Percentiles rank a stretch among this genome's conserved stretches.
Conservation (phyloP, 345 rosid genomes). For the Kernera saxatilis region DNA sequence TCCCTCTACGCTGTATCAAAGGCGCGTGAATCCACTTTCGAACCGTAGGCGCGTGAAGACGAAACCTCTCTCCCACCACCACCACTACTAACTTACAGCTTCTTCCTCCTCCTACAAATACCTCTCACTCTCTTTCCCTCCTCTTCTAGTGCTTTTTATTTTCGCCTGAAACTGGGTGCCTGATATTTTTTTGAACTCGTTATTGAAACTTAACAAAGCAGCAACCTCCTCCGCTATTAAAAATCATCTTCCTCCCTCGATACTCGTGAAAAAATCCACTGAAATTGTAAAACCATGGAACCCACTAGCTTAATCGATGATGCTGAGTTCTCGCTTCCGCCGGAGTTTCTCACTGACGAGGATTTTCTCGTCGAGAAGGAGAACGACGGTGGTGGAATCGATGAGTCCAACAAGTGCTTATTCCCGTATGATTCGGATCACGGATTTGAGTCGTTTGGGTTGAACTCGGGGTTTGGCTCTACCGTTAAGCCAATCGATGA, state of each 20-base stretch:
- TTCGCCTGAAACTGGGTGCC: slow-evolving; percentile 33
- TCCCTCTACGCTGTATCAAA: neutral
- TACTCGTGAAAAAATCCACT: neutral
- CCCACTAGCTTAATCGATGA: slow-evolving; percentile 41
- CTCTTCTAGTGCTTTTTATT: neutral
- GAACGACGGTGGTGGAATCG: neutral
- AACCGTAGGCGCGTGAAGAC: slow-evolving; percentile 18
- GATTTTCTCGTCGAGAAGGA: slow-evolving; percentile 36
- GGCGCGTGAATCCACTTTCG: slow-evolving; percentile 14
- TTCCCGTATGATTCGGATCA: slow-evolving; percentile 15
- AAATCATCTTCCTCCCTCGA: neutral
- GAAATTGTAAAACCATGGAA: slow-evolving; percentile 37
- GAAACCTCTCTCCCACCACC: slow-evolving; percentile 7
- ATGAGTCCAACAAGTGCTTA: neutral
- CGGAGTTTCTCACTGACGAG: slow-evolving; percentile 67
- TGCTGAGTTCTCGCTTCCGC: slow-evolving; percentile 74
- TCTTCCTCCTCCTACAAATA: slow-evolving; percentile 37
- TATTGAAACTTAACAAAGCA: slow-evolving; percentile 42
- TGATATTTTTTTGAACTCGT: slow-evolving; percentile 16
- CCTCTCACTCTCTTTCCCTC: neutral
- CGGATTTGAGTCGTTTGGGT: slow-evolving; percentile 25
- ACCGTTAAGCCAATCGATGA: slow-evolving; percentile 60
- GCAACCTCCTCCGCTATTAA: slow-evolving; percentile 20
- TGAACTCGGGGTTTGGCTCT: slow-evolving; percentile 34
- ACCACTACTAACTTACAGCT: neutral